These are phyloP conservation scores for Bimuria novae-zelandiae DNA, from an alignment of 2,329 filamentous ascomycete genomes.

Conservation along the genomic window DNA sequence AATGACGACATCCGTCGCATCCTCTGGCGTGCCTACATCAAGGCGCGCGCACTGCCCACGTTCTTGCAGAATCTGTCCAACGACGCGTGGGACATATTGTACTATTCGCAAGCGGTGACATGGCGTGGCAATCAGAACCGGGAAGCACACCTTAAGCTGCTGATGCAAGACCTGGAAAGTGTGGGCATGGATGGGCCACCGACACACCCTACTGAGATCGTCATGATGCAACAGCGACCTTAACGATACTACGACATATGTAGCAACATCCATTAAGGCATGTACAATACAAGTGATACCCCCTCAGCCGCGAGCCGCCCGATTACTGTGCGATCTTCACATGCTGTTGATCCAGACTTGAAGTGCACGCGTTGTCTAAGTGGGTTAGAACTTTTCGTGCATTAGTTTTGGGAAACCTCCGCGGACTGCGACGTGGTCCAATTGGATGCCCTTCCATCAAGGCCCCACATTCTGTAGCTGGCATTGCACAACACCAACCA, in stretches of 20 bases:
- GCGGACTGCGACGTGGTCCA: conserved; percentile 2
- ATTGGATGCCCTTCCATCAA: conserved; percentile 1
- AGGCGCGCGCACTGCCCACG: conserved; percentile 37
- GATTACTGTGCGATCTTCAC: neutral
- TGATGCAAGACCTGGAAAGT: conserved; percentile 36
- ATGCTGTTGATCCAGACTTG: neutral
- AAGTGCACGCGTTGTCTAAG: neutral
- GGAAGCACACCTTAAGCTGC: conserved; percentile 30
- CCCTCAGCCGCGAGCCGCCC: neutral
- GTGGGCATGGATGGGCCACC: conserved; percentile 42
- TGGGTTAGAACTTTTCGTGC: neutral
- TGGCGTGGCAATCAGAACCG: conserved; percentile 42
- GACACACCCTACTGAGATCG: conserved; percentile 35
- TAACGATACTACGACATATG: conserved; percentile 7
- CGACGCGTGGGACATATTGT: conserved; percentile 46
- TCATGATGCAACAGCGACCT: conserved; percentile 1
- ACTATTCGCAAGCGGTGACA: conserved; percentile 44
- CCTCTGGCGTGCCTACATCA: conserved; percentile 42
- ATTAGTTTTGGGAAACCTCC: neutral
- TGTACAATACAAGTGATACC: conserved; percentile 21
- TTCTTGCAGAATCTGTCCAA: conserved; percentile 39
- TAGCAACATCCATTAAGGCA: conserved; percentile 8
- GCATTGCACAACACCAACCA: conserved; percentile 5
- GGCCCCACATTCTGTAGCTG: neutral
- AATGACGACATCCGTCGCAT: conserved; percentile 43